Evolutionary conservation across 1,284 basidiomycete genomes (phyloP), one percentile per base, ranked within the genome.

Genomic region (Exobasidium cylindrosporum): DNA sequence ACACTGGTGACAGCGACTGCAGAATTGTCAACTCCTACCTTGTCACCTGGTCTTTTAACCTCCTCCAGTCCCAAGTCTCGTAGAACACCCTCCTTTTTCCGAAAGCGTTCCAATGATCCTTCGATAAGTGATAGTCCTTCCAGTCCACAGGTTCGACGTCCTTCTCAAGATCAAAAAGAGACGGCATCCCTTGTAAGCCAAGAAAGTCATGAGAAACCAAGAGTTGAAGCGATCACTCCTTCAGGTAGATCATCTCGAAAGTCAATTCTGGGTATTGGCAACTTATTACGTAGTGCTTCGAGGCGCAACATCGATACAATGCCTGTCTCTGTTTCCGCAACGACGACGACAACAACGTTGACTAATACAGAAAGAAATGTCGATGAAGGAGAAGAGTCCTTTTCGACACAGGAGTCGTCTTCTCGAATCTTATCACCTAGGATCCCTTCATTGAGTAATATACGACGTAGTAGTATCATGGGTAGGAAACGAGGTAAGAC

Each of bases 401-500:
- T 26, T 4, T 50, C 47, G 4, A 24, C 47, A 6, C 5, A 24
- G 4, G 47, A 50, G 14, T 28, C n/a, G 26, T 4, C 47, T 21
- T 24, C n/a, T 24, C 4, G 13, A 50, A 13, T 24, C 47, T 17
- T 14, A 29, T 31, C 53, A 6, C 32, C 53, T 14, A 44, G 32
- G 53, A 31, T 31, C 17, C 24, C 21, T 29, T 29, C 31, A 55
- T 45, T 57, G 40, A 43, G 35, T 24, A 45, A 32, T 7, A 30
- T 44, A 14, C 31, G 63, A 11, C 50, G 60, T 1, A 30, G 35
- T 17, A 88, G 89, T 31, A 84, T 95, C 72, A 91, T 92, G 83
- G 89, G 91, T 31, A 84, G 93, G 72, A 92, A 89, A 77, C 84
- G 94, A 62, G 93, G 94, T 81, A 96, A 96, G 35, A 94, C 92